Evolutionary conservation across 371 early-diverging fungal species (phyloP).

Genomic region (Blastocladiella emersonii): DNA sequence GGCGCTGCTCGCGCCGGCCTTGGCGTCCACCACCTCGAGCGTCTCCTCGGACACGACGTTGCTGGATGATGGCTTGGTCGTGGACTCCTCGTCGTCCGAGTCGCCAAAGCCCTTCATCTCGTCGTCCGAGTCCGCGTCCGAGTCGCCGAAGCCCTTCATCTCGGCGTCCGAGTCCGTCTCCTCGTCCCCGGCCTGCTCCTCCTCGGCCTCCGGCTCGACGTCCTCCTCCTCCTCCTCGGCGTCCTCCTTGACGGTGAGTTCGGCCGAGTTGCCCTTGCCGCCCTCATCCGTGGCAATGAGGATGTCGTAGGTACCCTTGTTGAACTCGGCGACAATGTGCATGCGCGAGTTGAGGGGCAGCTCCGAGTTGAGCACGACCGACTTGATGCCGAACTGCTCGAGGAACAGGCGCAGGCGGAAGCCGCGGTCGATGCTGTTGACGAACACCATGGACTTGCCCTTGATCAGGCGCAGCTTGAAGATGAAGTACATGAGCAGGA

Average conservation of each 20-base stretch:
- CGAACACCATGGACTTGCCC: constrained; percentile 86
- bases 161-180: not conserved
- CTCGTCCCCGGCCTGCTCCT: constrained; percentile 15
- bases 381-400: constrained; percentile 84
- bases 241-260: constrained; percentile 53
- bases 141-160: constrained; percentile 12
- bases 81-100: constrained; percentile 11
- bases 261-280: constrained; percentile 11
- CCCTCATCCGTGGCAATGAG: constrained; percentile 91
- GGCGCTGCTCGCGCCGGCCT: constrained; percentile 13
- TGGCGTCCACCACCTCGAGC: constrained; percentile 14
- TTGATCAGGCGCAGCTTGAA: constrained; percentile 75
- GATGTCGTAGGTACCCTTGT: constrained; percentile 89
- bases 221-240: constrained; percentile 34
- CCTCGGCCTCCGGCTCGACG: constrained; percentile 13
- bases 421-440: constrained; percentile 80
- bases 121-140: constrained; percentile 15
- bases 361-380: constrained; percentile 85
- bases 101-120: constrained; percentile 10
- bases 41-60: constrained; percentile 13
- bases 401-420: constrained; percentile 84
- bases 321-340: constrained; percentile 93
- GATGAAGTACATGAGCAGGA: constrained; percentile 72
- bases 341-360: constrained; percentile 69
- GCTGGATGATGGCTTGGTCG: constrained; percentile 10